Evolutionary conservation across 2,329 filamentous ascomycete species (phyloP).

Genomic region (Neodidymelliopsis sp.): DNA sequence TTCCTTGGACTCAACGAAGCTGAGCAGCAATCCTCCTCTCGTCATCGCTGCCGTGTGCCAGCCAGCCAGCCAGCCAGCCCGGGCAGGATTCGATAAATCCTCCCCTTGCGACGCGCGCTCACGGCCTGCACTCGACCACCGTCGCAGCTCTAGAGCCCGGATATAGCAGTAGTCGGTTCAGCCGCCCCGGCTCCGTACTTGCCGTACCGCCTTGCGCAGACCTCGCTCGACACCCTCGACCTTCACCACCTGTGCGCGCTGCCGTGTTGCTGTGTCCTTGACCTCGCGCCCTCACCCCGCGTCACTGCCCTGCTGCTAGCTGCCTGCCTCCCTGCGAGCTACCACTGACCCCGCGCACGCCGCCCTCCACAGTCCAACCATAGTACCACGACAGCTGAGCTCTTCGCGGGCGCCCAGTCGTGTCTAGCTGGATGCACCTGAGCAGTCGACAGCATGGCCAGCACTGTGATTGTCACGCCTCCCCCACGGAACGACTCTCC

Average conservation of each 20-base stretch:
- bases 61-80: conserved; percentile 18
- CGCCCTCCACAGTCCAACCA: background rate
- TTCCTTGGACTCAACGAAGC: conserved; percentile 20
- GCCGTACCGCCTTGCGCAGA: conserved; percentile 15
- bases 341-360: conserved; percentile 3
- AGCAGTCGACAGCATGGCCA: conserved; percentile 25
- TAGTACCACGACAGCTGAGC: conserved; percentile 2
- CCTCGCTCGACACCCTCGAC: conserved; percentile 2
- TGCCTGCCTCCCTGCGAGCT: too few species aligned
- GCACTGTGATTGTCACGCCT: conserved; percentile 28
- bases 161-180: conserved; percentile 12
- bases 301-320: too few species aligned
- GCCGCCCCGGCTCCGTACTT: conserved; percentile 9
- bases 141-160: background rate
- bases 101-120: conserved; percentile 5
- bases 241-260: conserved; percentile 3
- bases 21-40: conserved; percentile 19
- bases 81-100: conserved; percentile 9
- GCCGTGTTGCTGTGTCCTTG: background rate
- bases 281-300: background rate
- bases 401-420: background rate
- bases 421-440: conserved; percentile 11
- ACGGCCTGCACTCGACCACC: background rate
- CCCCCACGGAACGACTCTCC: conserved; percentile 33
- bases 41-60: conserved; percentile 15